Evolutionary conservation across 768 basidiomycete species (phyloP).

Genomic region (Leccinum ochraceum): DNA sequence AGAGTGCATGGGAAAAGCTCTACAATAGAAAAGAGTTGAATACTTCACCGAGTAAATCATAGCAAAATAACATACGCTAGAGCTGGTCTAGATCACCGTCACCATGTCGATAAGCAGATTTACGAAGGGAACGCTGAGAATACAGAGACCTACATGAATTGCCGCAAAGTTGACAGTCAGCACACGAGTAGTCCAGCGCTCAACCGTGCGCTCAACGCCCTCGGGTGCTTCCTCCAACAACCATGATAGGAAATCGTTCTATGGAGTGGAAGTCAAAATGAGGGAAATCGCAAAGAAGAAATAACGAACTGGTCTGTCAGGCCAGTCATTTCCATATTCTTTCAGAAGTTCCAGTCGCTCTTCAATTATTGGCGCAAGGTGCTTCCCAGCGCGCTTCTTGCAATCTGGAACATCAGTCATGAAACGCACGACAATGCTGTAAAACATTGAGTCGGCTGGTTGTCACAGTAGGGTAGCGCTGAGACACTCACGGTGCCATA

Average conservation of each 20-base stretch:
- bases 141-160: conserved; percentile 20
- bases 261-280: neutral
- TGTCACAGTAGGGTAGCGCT: neutral
- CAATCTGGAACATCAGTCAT: neutral
- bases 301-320: conserved; percentile 34
- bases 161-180: conserved; percentile 24
- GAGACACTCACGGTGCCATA: conserved; percentile 33
- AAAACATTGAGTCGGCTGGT: neutral
- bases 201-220: conserved; percentile 14
- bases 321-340: conserved; percentile 31
- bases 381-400: neutral
- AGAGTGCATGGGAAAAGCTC: conserved; percentile 37
- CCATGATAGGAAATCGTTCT: conserved; percentile 39
- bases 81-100: neutral
- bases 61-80: neutral
- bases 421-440: neutral
- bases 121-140: neutral
- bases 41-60: neutral
- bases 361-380: conserved; percentile 15
- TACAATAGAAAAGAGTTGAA: conserved; percentile 2
- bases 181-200: conserved; percentile 26
- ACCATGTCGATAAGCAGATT: neutral
- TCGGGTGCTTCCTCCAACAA: conserved; percentile 28
- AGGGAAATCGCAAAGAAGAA: neutral
- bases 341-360: conserved; percentile 27